Conservation (phyloP, 306 rosid species). For the Gleditsia sinensis region DNA sequence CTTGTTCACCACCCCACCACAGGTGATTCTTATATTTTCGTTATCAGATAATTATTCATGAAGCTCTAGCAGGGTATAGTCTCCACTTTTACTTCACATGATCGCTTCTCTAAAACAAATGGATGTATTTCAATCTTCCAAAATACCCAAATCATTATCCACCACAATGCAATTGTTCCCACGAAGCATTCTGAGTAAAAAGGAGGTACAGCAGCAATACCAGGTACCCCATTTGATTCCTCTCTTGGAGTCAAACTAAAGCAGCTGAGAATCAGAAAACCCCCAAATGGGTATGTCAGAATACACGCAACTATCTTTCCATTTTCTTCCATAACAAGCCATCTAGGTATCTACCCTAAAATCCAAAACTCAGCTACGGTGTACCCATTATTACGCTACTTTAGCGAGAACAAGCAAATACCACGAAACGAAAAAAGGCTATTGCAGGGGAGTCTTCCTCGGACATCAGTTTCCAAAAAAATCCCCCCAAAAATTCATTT, state of each 20-base stretch:
- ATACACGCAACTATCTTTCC: background rate
- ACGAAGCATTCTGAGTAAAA: background rate
- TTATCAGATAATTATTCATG: background rate
- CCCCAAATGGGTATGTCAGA: background rate
- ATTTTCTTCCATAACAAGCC: no score
- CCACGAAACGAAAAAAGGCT: background rate
- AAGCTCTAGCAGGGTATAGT: background rate
- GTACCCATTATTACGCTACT: background rate
- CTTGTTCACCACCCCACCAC: background rate
- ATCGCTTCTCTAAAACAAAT: background rate
- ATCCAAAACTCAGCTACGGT: constrained; percentile 16
- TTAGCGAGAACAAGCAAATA: background rate
- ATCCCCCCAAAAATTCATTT: background rate
- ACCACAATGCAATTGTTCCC: background rate
- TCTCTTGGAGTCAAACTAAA: background rate
- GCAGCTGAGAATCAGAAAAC: background rate
- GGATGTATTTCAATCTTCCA: background rate
- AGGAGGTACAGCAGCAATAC: background rate
- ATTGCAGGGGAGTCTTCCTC: background rate
- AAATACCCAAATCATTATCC: background rate
- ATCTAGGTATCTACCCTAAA: no score
- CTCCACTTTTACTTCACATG: background rate
- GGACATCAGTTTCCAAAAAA: background rate
- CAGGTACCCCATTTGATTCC: background rate
- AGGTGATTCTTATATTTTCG: background rate